Percentiles rank a stretch among this genome's conserved stretches.
These are phyloP conservation scores for Ganoderma multipileum DNA, from an alignment of 1,284 basidiomycete genomes.

Conservation along the genomic window DNA sequence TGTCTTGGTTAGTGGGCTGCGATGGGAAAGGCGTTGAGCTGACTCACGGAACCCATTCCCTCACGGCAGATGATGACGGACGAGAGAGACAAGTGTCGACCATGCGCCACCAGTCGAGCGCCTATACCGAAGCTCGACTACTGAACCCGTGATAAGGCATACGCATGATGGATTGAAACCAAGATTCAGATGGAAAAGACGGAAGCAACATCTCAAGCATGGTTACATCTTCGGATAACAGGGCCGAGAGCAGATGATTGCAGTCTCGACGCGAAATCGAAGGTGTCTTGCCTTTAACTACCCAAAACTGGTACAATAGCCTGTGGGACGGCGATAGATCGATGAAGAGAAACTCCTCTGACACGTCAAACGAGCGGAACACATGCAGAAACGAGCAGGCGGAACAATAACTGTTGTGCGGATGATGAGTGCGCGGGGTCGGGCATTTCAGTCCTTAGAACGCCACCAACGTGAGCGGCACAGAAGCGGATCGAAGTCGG, in stretches of 20 bases:
- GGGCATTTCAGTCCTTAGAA: background rate
- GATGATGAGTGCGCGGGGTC: background rate
- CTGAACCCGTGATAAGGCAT: constrained; percentile 23
- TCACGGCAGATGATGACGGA: background rate
- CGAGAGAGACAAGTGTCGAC: constrained; percentile 2
- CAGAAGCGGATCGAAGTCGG: background rate
- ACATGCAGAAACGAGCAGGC: background rate
- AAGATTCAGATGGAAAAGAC: constrained; percentile 13
- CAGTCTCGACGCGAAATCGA: constrained; percentile 14
- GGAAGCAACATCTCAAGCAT: constrained; percentile 23
- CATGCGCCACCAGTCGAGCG: constrained; percentile 4
- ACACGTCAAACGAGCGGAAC: background rate
- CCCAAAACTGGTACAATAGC: constrained; percentile 24
- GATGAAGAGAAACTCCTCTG: background rate
- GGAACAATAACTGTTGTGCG: background rate
- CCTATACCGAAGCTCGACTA: constrained; percentile 23
- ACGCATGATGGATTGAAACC: constrained; percentile 21
- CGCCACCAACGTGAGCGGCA: background rate
- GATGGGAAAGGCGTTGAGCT: background rate
- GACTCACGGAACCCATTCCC: background rate
- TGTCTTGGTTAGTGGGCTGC: constrained; percentile 22
- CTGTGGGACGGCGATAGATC: background rate
- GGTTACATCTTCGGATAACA: constrained; percentile 15
- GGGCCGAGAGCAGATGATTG: background rate
- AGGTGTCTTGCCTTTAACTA: constrained; percentile 1